Evolutionary conservation across 176 grass and related monocot genomes (phyloP).

Genomic region (Typha latifolia): DNA sequence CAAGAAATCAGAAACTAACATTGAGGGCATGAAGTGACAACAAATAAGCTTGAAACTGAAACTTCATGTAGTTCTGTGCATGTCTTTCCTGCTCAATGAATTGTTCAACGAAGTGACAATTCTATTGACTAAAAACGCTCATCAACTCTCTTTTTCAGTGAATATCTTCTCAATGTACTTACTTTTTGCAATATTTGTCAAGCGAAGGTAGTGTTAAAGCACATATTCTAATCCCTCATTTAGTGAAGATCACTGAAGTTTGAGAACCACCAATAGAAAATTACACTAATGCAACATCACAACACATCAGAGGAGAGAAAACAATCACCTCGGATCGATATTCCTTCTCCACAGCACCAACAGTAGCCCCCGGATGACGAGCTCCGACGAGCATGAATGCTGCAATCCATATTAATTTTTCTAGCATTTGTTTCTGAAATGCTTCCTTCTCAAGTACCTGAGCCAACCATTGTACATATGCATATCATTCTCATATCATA

Average conservation of each 20-base stretch:
- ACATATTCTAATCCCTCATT: not conserved
- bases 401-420: constrained; percentile 96
- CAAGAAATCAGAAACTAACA: too few relatives aligned
- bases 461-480: not conserved
- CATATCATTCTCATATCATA: not conserved
- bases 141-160: too few relatives aligned
- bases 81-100: too few relatives aligned
- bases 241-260: not conserved
- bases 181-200: not conserved
- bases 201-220: not conserved
- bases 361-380: constrained; percentile 72
- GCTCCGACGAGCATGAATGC: constrained; percentile 98
- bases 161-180: too few relatives aligned
- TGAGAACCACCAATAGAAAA: not conserved
- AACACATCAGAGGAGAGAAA: not conserved
- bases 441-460: constrained; percentile 81
- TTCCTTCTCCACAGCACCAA: constrained; percentile 66
- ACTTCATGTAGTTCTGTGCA: too few relatives aligned
- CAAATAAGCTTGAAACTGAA: too few relatives aligned
- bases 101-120: too few relatives aligned
- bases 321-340: constrained; percentile 58
- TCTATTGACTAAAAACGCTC: too few relatives aligned
- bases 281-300: not conserved
- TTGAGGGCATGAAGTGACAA: too few relatives aligned
- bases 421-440: constrained; percentile 94